A percentile compares a stretch with the other conserved stretches of the same genome.
phyloP scores from a whole-genome alignment of 83 land plant genomes.

The Diphasiastrum complanatum region DNA sequence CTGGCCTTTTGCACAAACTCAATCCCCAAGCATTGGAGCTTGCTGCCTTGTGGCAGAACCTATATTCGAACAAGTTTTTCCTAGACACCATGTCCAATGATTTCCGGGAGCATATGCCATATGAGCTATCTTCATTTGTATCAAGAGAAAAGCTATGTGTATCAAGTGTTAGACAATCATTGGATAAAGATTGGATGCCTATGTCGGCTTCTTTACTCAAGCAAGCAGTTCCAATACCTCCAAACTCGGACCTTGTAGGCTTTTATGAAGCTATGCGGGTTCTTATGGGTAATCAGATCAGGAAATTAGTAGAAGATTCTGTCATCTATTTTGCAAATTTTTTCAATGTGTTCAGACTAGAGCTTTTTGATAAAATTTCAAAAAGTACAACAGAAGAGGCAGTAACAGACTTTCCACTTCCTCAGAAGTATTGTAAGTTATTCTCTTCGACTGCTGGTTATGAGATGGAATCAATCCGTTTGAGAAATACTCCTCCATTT shows the following conservation, averaged over 20 bases:
- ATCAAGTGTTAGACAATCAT: slow-evolving; percentile 15
- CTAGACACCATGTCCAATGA: slow-evolving; percentile 13
- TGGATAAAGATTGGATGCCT: slow-evolving; percentile 28
- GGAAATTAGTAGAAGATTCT: slow-evolving; percentile 30
- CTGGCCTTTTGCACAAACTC: slow-evolving; percentile 6
- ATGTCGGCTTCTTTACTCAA: slow-evolving; percentile 19
- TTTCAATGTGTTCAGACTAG: slow-evolving; percentile 1
- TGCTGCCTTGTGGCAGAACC: slow-evolving; percentile 13
- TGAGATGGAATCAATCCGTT: not conserved
- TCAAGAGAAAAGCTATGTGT: slow-evolving; percentile 8
- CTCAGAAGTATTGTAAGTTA: not conserved
- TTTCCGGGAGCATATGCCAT: slow-evolving; percentile 9
- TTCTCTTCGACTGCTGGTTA: not conserved
- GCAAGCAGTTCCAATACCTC: slow-evolving; percentile 35
- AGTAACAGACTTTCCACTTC: no score
- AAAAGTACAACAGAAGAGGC: not conserved
- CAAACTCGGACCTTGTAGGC: slow-evolving; percentile 21
- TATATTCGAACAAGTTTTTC: slow-evolving; percentile 7
- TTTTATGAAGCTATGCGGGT: slow-evolving; percentile 35
- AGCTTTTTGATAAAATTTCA: not conserved
- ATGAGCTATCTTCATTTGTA: slow-evolving; percentile 11
- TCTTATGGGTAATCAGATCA: slow-evolving; percentile 34
- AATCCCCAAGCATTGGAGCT: slow-evolving; percentile 12
- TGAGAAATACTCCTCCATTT: slow-evolving; percentile 29
- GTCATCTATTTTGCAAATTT: slow-evolving; percentile 10